Evolutionary conservation across 2,329 filamentous ascomycete genomes (phyloP).

Genomic region (Venturia effusa): DNA sequence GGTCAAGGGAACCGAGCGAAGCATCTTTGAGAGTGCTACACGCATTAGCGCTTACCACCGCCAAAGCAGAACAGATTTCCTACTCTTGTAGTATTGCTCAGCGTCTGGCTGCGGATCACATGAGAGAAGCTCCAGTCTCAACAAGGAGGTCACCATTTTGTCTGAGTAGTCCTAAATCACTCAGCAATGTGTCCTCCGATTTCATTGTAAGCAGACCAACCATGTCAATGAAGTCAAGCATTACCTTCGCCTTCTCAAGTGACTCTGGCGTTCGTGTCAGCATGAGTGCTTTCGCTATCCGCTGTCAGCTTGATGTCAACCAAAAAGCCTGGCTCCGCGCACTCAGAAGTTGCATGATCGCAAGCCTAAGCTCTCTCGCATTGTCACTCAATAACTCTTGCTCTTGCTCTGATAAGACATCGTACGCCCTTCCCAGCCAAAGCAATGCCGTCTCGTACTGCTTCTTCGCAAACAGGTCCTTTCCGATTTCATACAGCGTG

Average conservation of each 20-base stretch:
- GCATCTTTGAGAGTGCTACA: conserved; percentile 50
- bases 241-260: conserved; percentile 41
- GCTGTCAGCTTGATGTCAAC: not conserved
- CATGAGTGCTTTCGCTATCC: conserved; percentile 44
- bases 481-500: conserved; percentile 62
- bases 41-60: conserved; percentile 13
- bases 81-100: conserved; percentile 31
- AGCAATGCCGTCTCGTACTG: conserved; percentile 47
- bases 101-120: conserved; percentile 24
- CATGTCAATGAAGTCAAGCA: conserved; percentile 51
- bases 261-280: conserved; percentile 34
- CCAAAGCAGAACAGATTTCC: conserved; percentile 15
- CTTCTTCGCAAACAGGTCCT: conserved; percentile 40
- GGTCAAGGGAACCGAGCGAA: conserved; percentile 48
- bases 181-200: not conserved
- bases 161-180: conserved; percentile 22
- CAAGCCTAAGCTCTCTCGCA: conserved; percentile 52
- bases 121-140: conserved; percentile 59
- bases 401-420: conserved; percentile 45
- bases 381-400: conserved; percentile 47
- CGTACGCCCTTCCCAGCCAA: conserved; percentile 64
- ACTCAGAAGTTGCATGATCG: conserved; percentile 49
- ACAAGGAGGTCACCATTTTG: conserved; percentile 53
- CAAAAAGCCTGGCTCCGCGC: conserved; percentile 2
- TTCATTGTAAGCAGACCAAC: not conserved